Evolutionary conservation across 306 rosid genomes (phyloP).

Genomic region (Cucumis sativus): DNA sequence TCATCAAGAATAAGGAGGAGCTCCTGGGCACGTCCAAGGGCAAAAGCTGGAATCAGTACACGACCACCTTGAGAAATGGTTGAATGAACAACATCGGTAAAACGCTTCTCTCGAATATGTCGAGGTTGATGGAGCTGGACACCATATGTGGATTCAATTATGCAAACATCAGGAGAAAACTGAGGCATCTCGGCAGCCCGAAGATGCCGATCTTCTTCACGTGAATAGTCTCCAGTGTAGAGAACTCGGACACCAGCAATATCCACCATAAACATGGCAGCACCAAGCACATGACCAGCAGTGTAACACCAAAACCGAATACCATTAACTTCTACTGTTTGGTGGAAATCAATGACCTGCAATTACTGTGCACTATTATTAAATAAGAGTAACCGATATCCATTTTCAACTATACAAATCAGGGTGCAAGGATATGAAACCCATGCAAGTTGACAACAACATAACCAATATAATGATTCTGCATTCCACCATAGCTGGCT

Average conservation of each 20-base stretch:
- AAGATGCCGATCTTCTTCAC: conserved; percentile 93
- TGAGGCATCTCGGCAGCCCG: conserved; percentile 96
- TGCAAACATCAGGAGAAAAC: conserved; percentile 91
- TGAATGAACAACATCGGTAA: conserved; percentile 81
- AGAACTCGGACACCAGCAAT: conserved; percentile 86
- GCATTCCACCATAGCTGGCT: not conserved
- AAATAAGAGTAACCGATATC: conserved; percentile 2
- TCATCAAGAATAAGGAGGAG: conserved; percentile 91
- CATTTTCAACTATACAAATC: not conserved
- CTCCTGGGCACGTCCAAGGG: conserved; percentile 95
- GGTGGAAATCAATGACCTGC: conserved; percentile 97
- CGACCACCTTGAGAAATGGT: conserved; percentile 93
- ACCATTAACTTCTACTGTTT: conserved; percentile 82
- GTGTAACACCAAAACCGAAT: conserved; percentile 96
- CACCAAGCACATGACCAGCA: conserved; percentile 98
- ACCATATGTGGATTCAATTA: conserved; percentile 88
- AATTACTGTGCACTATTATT: conserved; percentile 14
- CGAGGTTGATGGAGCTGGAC: conserved; percentile 97
- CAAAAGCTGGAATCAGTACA: conserved; percentile 78
- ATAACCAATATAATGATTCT: not conserved
- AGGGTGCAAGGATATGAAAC: not conserved
- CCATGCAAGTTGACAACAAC: not conserved
- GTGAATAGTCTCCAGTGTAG: conserved; percentile 97
- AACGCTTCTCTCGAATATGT: conserved; percentile 68
- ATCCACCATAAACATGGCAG: conserved; percentile 99